Percentiles rank a stretch among this genome's conserved stretches.
Conservation (phyloP, 208 protist genomes). For the Zelonia costaricensis region DNA sequence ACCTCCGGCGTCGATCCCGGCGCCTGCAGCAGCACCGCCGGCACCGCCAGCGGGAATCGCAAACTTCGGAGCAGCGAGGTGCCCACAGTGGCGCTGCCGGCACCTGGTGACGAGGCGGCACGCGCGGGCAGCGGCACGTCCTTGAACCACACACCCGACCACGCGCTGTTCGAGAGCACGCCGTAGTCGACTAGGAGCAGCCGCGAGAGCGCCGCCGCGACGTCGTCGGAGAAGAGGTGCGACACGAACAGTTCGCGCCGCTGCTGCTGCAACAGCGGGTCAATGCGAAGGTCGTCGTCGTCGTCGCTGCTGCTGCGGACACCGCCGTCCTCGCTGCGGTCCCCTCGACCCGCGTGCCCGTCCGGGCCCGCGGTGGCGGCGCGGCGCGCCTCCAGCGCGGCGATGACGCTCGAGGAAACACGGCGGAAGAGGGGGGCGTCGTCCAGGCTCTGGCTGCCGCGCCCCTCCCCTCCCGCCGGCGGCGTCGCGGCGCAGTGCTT, state of each 20-base stretch:
- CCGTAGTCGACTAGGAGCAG: slow-evolving; percentile 55
- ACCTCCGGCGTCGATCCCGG: slow-evolving; percentile 22
- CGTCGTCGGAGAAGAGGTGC: slow-evolving; percentile 53
- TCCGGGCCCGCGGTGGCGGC: not conserved
- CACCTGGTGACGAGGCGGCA: not conserved
- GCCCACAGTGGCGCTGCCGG: not conserved
- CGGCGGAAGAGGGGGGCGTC: slow-evolving; percentile 15
- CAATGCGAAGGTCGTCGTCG: slow-evolving; percentile 31
- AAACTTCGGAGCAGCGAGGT: slow-evolving; percentile 46
- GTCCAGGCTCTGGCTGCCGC: too few relatives aligned
- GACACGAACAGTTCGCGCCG: slow-evolving; percentile 52
- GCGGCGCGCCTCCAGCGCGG: slow-evolving; percentile 17
- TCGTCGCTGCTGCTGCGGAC: not conserved
- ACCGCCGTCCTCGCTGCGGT: not conserved
- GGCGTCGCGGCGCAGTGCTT: not conserved
- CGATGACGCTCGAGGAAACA: slow-evolving; percentile 11
- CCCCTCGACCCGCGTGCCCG: not conserved
- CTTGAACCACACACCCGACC: slow-evolving; percentile 44
- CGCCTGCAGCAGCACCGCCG: slow-evolving; percentile 40
- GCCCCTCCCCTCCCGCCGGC: too few relatives aligned
- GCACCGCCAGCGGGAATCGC: slow-evolving; percentile 51
- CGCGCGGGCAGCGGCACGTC: not conserved
- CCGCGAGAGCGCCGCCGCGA: slow-evolving; percentile 44
- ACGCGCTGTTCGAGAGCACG: slow-evolving; percentile 25
- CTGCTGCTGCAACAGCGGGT: slow-evolving; percentile 47